Evolutionary conservation across 2,329 filamentous ascomycete species (phyloP).

Genomic region (Cyphellophora europaea): DNA sequence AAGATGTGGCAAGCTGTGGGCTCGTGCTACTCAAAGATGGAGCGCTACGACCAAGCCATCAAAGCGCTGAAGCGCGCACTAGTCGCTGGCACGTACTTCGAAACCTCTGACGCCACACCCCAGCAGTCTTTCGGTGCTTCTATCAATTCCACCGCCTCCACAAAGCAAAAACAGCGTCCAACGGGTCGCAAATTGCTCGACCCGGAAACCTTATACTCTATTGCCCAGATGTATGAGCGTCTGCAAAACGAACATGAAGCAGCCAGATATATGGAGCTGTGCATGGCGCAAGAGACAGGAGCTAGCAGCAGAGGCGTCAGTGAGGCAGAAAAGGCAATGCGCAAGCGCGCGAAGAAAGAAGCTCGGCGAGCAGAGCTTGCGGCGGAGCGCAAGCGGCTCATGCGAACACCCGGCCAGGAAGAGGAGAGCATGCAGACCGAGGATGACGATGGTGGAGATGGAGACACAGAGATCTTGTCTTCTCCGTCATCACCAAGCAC

Average conservation of each 20-base stretch:
- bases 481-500: conserved; percentile 14
- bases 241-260: conserved; percentile 70
- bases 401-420: conserved; percentile 2
- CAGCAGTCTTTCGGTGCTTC: conserved; percentile 19
- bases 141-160: conserved; percentile 5
- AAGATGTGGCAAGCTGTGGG: conserved; percentile 99
- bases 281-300: conserved; percentile 83
- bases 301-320: conserved; percentile 29
- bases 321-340: conserved; percentile 10
- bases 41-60: conserved; percentile 78
- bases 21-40: conserved; percentile 83
- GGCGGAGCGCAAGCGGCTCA: conserved; percentile 5
- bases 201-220: conserved; percentile 81
- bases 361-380: conserved; percentile 7
- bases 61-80: conserved; percentile 90
- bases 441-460: conserved; percentile 23
- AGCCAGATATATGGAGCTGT: conserved; percentile 87
- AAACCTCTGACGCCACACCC: conserved; percentile 45
- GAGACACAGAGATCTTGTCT: conserved; percentile 23
- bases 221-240: conserved; percentile 79
- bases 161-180: conserved; percentile 6
- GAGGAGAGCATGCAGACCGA: conserved; percentile 5
- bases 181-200: conserved; percentile 57
- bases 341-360: conserved; percentile 10
- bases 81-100: conserved; percentile 78